Evolutionary conservation across 441 rosid genomes (phyloP).

Genomic region (Arabidopsis hybrid): DNA sequence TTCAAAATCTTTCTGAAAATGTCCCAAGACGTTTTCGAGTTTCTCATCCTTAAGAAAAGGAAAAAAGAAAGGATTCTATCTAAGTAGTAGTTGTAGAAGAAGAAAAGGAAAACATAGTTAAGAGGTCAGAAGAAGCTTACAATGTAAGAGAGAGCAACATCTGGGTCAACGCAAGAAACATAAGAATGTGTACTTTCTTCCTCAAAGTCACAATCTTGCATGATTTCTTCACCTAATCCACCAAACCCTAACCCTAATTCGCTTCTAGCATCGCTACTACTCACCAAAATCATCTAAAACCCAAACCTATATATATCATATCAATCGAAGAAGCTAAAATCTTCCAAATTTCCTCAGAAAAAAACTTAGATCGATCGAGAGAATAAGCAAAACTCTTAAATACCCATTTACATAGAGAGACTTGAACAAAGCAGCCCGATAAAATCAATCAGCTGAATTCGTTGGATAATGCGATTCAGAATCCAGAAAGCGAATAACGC

Average conservation of each 20-base stretch:
- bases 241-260: constrained; percentile 70
- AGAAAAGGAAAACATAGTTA: constrained; percentile 1
- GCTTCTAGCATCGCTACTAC: constrained; percentile 71
- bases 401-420: constrained; percentile 7
- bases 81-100: not conserved
- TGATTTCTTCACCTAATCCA: constrained; percentile 54
- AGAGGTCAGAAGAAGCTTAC: constrained; percentile 50
- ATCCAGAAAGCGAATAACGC: not conserved
- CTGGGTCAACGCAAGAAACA: constrained; percentile 71
- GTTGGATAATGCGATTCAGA: constrained; percentile 21
- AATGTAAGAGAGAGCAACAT: constrained; percentile 77
- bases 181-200: constrained; percentile 87
- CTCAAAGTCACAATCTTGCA: constrained; percentile 91
- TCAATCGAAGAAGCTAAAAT: constrained; percentile 34
- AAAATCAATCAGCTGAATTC: constrained; percentile 21
- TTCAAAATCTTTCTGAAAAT: constrained; percentile 83
- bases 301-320: constrained; percentile 10
- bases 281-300: constrained; percentile 67
- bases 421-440: not conserved
- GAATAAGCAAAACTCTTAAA: not conserved
- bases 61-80: constrained; percentile 32
- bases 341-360: constrained; percentile 30
- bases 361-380: constrained; percentile 35
- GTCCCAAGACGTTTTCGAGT: constrained; percentile 71
- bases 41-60: constrained; percentile 58